Evolutionary conservation across 805 yeast species (phyloP), one percentile per base, ranked within the genome.

Genomic region (Myxozyma neotropica): DNA sequence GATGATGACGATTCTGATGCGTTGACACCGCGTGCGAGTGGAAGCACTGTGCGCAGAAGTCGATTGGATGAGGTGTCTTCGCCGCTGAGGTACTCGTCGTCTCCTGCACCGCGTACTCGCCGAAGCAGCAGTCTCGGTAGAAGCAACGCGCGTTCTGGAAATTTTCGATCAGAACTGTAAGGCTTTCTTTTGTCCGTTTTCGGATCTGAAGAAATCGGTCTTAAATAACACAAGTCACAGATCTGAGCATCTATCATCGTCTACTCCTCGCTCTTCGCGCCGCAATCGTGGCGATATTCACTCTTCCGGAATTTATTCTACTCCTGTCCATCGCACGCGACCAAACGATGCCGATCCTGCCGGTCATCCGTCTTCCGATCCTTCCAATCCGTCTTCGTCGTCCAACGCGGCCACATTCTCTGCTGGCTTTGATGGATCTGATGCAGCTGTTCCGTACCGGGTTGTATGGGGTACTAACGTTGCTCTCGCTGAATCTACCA

Each of bases 381-480:
- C 55, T 12, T 29, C 55, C 21, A 57, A 26, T 29, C 61, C 63
- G 31, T 45, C 53, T 15, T 47, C 64, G 7, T 43, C 60, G 31
- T 44, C 57, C 1, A 26, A 55, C 24, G 61, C 62, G 26, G 65
- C 65, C 5, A 52, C 64, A 3, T 38, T 53, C 33, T 58, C 56
- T n/a, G 55, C 59, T 45, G 55, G 61, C 47, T 40, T 35, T 39
- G 68, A 51, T 17, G 60, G 58, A 33, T 66, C 71, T 6, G 72
- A 69, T 36, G 65, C 65, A 3, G 69, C 70, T 13, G 63, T 71
- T 15, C 63, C 71, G 2, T 72, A 69, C 17, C 73, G 73, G 17
- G 96, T 94, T 55, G 93, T 94, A 70, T 94, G 99, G 99, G 99
- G 99, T 74, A 94, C 99, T 0, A 91, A 93, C 71, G 96, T 94